phyloP scores from a whole-genome alignment of 257 asterid genomes.

The Solanum pennellii region DNA sequence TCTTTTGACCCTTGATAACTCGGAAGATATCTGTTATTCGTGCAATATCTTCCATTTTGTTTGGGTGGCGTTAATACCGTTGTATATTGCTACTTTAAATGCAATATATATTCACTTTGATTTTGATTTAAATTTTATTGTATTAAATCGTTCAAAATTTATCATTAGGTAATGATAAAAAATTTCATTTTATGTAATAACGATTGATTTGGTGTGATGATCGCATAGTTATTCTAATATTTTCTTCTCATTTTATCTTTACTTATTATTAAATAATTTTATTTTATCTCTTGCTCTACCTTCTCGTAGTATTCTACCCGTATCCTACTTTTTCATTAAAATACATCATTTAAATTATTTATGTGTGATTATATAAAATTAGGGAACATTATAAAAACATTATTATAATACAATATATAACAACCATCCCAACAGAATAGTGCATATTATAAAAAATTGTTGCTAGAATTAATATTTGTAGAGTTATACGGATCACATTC shows the following conservation, averaged over 20 bases:
- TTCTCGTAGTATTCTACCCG: neutral
- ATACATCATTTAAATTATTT: no score
- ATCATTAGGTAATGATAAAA: no score
- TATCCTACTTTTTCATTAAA: neutral
- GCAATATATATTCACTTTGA: no score
- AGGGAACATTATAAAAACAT: no score
- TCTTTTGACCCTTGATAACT: no score
- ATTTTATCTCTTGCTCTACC: neutral
- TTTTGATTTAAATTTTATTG: no score
- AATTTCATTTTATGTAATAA: neutral
- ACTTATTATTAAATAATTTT: no score
- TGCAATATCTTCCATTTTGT: neutral
- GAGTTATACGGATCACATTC: neutral
- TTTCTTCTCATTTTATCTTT: neutral
- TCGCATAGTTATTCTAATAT: no score
- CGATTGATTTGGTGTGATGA: accelerated
- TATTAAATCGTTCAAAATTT: no score
- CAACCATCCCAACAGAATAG: no score
- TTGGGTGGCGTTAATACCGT: neutral
- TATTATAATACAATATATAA: no score
- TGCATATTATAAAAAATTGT: neutral
- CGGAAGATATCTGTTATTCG: accelerated
- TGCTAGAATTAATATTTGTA: neutral
- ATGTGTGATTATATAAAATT: no score
- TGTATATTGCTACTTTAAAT: neutral